Base-by-base conservation (phyloP, 768 basidiomycete genomes). In the Termitomyces sp. region DNA sequence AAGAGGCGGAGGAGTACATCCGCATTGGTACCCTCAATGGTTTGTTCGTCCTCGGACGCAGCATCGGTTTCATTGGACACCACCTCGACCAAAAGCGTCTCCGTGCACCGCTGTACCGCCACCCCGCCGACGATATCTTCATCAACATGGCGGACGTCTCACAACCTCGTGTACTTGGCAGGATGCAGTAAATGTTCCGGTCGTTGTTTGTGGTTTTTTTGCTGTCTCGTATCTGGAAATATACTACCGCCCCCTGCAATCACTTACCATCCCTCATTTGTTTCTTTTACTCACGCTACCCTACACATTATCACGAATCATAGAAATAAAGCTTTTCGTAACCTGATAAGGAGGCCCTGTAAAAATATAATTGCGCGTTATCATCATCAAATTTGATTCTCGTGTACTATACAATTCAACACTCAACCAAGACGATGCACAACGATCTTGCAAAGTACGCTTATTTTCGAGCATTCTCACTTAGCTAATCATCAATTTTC, bases 1-100 rank as follows among this genome's bases (percentile, higher is more conserved):
- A 98, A 61, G 96, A 98, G 76, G 96, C 95, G 6, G 90, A 95
- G 59, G 96, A 98, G 76, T 98, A 98, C 82, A 94, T 94, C 81
- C 95, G 92, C 84, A 95, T 95, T 64, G 94, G 94, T 57, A 91
- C 92, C 3, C 84, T 99, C 60, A 98, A 98, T 72, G 96, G 96
- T 60, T 82, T 99, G 61, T 98, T 98, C 78, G 96, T 99, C 50
- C 88, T 98, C 58, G 96, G 96, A 51, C 92, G 96, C 66, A 94
- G 91, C 74, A 97, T 97, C 74, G 96, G 96, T 66, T 97, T 98
- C 85, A 94, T 96, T 69, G 94, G 94, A 45, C 94, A 93, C 79
- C 92, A 92, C 72, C 86, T 95, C 53, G 96, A 98, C 80, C 96
- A 98, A 84, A 96, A 95, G 84, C 85, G 94, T 67, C 86, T 96